phyloP scores from a whole-genome alignment of 2,329 filamentous ascomycete genomes.

The Allantophomopsis cytisporea region DNA sequence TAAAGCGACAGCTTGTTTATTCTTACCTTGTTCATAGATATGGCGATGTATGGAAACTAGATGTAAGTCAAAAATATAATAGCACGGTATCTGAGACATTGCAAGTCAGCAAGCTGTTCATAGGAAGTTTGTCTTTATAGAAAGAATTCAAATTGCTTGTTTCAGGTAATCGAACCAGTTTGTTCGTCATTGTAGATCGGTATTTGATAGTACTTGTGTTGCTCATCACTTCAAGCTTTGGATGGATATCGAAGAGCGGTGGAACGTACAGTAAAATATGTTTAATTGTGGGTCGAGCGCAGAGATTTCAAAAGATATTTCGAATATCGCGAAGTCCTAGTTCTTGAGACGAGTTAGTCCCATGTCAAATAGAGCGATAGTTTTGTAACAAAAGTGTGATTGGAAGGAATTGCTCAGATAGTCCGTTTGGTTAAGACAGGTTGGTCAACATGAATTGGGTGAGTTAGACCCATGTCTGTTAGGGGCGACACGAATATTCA shows the following conservation, averaged over 20 bases:
- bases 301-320: no score
- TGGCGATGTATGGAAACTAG: background rate
- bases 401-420: conserved; percentile 22
- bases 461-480: conserved; percentile 29
- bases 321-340: no score
- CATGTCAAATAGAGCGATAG: no score
- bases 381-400: no score
- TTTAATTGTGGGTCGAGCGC: background rate
- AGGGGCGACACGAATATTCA: conserved; percentile 45
- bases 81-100: no score
- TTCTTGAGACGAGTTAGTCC: no score
- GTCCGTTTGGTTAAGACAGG: conserved; percentile 46
- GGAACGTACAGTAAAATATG: conserved; percentile 12
- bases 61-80: no score
- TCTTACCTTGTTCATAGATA: conserved; percentile 13
- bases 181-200: conserved; percentile 21
- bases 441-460: conserved; percentile 36
- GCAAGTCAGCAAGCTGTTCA: no score
- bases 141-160: conserved; percentile 6
- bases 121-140: no score
- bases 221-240: conserved; percentile 22
- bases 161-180: conserved; percentile 24
- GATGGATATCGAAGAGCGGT: background rate
- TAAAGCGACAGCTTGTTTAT: conserved; percentile 9
- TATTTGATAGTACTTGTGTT: conserved; percentile 31